Evolutionary conservation across 2,329 filamentous ascomycete species (phyloP), one percentile per base, ranked within the genome.

Genomic region (Coleophoma crateriformis): DNA sequence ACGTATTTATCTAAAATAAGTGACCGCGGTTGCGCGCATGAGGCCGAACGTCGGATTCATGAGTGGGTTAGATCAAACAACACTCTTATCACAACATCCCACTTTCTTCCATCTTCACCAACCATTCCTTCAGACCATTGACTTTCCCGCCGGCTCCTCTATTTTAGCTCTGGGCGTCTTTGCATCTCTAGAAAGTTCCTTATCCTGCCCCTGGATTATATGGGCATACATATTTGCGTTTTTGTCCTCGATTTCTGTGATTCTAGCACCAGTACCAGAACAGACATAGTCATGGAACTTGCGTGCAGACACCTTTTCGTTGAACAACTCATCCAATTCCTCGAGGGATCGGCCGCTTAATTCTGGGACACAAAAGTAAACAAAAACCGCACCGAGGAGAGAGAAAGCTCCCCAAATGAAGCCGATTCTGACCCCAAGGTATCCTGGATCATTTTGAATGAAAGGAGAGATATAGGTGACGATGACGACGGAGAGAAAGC

Each of bases 341-440:
- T 50, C 48, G 10, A 45, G 37, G 34, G 44, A 33, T 47, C 55
- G 55, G 51, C 8, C 43, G 45, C 38, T 42, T 49, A 54, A 57
- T 49, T 64, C 61, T 7, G 72, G 72, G 67, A 68, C 61, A 50
- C 52, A 67, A 49, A 61, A 63, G 59, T 62, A 69, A 42, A 68
- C 46, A 48, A 62, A 67, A 10, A 66, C 53, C 12, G 65, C 50
- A n/a, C 55, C 65, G 6, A 68, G 47, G 7, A 68, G 53, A 5
- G 59, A 57, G 8, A 70, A 44, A 0, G 58, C 66, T 1, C 62
- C 64, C 45, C 67, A 72, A 4, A 71, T 55, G 40, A 72, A 72
- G 0, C 61, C 61, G 0, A 68, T 67, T 51, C 70, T 70, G 1
- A 63, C 67, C 6, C 68, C 68, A 0, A 72, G 62, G 12, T 68